Conservation (phyloP, 2,329 filamentous ascomycete species). For the Lasiodiplodia citricola region DNA sequence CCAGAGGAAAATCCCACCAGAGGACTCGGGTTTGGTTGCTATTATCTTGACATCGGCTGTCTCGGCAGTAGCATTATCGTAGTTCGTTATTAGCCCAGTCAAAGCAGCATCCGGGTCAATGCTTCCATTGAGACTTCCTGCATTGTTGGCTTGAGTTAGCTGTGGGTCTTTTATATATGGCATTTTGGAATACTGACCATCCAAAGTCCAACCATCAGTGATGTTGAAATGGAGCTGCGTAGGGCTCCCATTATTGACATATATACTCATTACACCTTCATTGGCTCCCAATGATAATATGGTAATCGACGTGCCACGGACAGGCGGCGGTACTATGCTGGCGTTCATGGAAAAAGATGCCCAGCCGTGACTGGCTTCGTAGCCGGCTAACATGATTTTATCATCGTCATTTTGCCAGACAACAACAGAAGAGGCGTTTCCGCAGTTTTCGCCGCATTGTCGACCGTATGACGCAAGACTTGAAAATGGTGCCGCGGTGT, state of each 20-base stretch:
- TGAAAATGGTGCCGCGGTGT: not conserved
- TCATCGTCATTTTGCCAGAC: slow-evolving; percentile 1
- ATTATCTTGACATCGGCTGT: slow-evolving; percentile 7
- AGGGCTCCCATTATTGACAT: slow-evolving; percentile 11
- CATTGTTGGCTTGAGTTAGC: not conserved
- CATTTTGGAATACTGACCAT: not conserved
- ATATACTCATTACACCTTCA: slow-evolving; percentile 17
- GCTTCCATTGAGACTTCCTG: not conserved
- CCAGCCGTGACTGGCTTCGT: not conserved
- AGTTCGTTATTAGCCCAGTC: slow-evolving; percentile 10
- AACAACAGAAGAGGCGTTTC: slow-evolving; percentile 7
- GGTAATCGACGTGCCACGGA: not conserved
- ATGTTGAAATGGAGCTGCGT: slow-evolving; percentile 17
- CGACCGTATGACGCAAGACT: slow-evolving; percentile 8
- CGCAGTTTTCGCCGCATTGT: slow-evolving; percentile 3
- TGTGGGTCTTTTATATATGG: not conserved
- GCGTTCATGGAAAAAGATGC: slow-evolving; percentile 1
- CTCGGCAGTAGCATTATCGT: not conserved
- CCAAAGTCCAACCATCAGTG: slow-evolving; percentile 5
- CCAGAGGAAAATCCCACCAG: slow-evolving; percentile 10
- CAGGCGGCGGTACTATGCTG: not conserved
- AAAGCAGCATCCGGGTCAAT: not conserved
- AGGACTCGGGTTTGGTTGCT: not conserved
- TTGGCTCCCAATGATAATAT: slow-evolving; percentile 3
- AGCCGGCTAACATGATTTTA: slow-evolving; percentile 4